Percentiles rank a stretch among this genome's conserved stretches.
Evolutionary conservation across 2,329 filamentous ascomycete species (phyloP).

Genomic region (Pseudonectria foliicola): DNA sequence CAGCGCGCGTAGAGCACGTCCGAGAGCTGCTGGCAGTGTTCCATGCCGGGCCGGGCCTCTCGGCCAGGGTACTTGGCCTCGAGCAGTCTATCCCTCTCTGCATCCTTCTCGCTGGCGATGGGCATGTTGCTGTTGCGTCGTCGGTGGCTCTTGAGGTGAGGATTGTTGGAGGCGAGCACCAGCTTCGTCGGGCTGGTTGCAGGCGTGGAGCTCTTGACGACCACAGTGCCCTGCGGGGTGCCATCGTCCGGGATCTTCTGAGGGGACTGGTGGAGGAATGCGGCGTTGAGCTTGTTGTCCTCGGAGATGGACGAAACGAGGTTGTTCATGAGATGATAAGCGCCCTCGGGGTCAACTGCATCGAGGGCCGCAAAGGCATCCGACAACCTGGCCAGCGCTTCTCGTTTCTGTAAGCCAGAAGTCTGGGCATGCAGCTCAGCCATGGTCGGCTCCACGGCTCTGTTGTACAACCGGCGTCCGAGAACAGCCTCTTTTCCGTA

Average conservation of each 20-base stretch:
- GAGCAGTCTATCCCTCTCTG: slow-evolving; percentile 41
- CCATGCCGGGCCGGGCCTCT: slow-evolving; percentile 64
- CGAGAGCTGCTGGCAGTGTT: slow-evolving; percentile 81
- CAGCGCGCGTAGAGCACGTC: slow-evolving; percentile 89
- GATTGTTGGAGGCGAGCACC: slow-evolving; percentile 73
- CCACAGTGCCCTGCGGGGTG: slow-evolving; percentile 48
- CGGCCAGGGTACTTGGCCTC: slow-evolving; percentile 50
- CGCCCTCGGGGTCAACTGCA: slow-evolving; percentile 80
- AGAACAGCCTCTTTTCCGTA: slow-evolving; percentile 75
- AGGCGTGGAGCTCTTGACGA: slow-evolving; percentile 46
- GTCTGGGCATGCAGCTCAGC: slow-evolving; percentile 83
- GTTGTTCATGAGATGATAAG: slow-evolving; percentile 74
- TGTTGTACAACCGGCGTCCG: slow-evolving; percentile 73
- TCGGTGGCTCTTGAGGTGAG: slow-evolving; percentile 73
- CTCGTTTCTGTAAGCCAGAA: slow-evolving; percentile 58
- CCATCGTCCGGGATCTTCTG: slow-evolving; percentile 36
- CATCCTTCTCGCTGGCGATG: slow-evolving; percentile 36
- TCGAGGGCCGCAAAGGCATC: slow-evolving; percentile 83
- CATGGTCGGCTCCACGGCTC: slow-evolving; percentile 74
- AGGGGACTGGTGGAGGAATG: slow-evolving; percentile 36
- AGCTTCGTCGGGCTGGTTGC: slow-evolving; percentile 54
- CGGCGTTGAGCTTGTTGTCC: slow-evolving; percentile 56
- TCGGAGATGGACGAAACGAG: slow-evolving; percentile 67
- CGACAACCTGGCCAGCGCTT: slow-evolving; percentile 74
- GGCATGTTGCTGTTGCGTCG: slow-evolving; percentile 49